A percentile compares a stretch with the other conserved stretches of the same genome.
phyloP scores from a whole-genome alignment of 768 basidiomycete genomes.

The Boletus sp. region DNA sequence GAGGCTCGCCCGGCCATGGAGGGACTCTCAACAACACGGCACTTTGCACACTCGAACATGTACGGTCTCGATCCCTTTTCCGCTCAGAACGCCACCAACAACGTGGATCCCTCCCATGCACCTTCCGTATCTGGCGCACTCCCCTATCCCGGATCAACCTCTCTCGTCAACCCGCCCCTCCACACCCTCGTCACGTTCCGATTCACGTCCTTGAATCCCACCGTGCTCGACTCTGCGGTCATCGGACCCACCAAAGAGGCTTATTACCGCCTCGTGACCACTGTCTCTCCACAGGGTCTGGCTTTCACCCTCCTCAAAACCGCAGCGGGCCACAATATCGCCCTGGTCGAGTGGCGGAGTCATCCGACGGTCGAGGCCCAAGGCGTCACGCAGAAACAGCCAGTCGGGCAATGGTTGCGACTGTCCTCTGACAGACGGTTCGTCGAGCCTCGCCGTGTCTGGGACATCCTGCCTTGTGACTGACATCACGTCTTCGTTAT shows the following conservation, averaged over 20 bases:
- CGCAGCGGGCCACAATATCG: constrained; percentile 43
- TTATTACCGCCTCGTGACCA: constrained; percentile 49
- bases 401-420: constrained; percentile 50
- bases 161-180: constrained; percentile 25
- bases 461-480: not conserved
- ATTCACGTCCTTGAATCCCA: constrained; percentile 50
- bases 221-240: constrained; percentile 53
- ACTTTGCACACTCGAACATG: not conserved
- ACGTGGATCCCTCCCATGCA: constrained; percentile 2
- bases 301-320: constrained; percentile 55
- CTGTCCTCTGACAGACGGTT: constrained; percentile 47
- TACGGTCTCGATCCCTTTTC: constrained; percentile 31
- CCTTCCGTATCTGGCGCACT: constrained; percentile 65
- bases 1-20: not conserved
- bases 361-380: constrained; percentile 52
- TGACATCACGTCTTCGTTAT: not conserved
- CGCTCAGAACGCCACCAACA: constrained; percentile 23
- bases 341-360: constrained; percentile 55
- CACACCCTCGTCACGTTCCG: constrained; percentile 41
- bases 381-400: constrained; percentile 46
- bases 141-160: constrained; percentile 43
- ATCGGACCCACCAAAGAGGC: constrained; percentile 48
- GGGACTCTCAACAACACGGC: not conserved
- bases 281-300: constrained; percentile 43
- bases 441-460: constrained; percentile 20